Percentiles rank a stretch among this genome's conserved stretches.
Evolutionary conservation across 1,139 yeast species (phyloP).

Genomic region (Geotrichum carabidarum): DNA sequence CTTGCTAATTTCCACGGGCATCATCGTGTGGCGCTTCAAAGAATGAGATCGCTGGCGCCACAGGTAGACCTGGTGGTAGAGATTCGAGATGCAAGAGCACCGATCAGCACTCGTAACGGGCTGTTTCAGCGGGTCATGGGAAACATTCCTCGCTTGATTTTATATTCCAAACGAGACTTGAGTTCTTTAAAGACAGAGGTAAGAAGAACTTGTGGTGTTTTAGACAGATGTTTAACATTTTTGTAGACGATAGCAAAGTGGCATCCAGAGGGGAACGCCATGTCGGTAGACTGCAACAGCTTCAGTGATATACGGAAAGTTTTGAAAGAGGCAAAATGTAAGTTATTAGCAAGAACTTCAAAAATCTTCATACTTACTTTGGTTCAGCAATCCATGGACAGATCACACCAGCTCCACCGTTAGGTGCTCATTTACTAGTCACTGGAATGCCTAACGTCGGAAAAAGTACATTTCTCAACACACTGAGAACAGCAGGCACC

Average conservation of each 20-base stretch:
- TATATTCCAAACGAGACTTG: slow-evolving; percentile 66
- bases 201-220: not conserved
- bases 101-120: slow-evolving; percentile 74
- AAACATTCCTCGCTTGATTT: slow-evolving; percentile 52
- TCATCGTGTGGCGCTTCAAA: slow-evolving; percentile 73
- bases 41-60: slow-evolving; percentile 65
- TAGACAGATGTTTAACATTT: slow-evolving; percentile 11
- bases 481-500: slow-evolving; percentile 57
- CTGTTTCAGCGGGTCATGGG: slow-evolving; percentile 66
- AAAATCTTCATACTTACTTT: not conserved
- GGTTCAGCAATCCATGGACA: slow-evolving; percentile 21
- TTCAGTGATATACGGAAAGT: slow-evolving; percentile 49
- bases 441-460: slow-evolving; percentile 99
- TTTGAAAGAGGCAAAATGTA: slow-evolving; percentile 44
- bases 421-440: slow-evolving; percentile 71
- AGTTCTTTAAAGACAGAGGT: slow-evolving; percentile 26
- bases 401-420: slow-evolving; percentile 59
- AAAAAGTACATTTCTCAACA: slow-evolving; percentile 81
- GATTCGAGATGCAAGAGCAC: slow-evolving; percentile 84
- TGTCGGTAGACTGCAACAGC: slow-evolving; percentile 57
- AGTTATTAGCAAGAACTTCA: not conserved
- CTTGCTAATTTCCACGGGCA: slow-evolving; percentile 87
- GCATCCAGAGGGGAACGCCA: slow-evolving; percentile 54
- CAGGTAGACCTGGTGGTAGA: slow-evolving; percentile 79
- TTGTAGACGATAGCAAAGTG: slow-evolving; percentile 43